Evolutionary conservation across 139 green algal genomes (phyloP), one percentile per base, ranked within the genome.

Genomic region (Trebouxia sp.): DNA sequence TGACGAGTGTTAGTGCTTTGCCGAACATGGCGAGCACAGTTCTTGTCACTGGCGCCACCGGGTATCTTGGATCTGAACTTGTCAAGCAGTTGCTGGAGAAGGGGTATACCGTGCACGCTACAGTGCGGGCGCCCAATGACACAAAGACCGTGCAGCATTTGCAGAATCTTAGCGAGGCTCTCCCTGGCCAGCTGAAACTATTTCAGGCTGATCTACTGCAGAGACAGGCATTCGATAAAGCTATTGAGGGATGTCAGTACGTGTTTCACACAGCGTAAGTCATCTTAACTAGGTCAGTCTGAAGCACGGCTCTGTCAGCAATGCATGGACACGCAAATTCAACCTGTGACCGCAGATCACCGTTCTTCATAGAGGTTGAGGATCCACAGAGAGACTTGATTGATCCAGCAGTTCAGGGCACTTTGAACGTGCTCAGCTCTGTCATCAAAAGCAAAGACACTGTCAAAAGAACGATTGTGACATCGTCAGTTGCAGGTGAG

Each of bases 361-460:
- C 93, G 15, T 95, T 97, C 30, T 78, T 90, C 26, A 87, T 95
- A 17, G 83, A 94, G 50, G 82, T 83, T 5, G 65, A 53, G 0
- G 76, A 93, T 77, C 85, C 86, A 0, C 70, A 91, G 53, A 67
- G 48, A 14, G 76, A 83, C 26, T 28, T 85, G 48, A 65, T 85
- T 24, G 82, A 91, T 26, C 88, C 88, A 0, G 92, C 92, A n/a
- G 83, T 96, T 26, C 39, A 90, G 26, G 92, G 89, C 48, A 93
- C 89, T 15, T 42, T 41, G 0, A 88, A 91, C 39, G 87, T 97
- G 39, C 77, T 96, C 51, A 45, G 43, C 6, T 75, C 84, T 41
- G 47, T 79, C 6, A 47, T 47, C 14, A 79, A 79, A 45, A 14
- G 43, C 35, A 72, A 72, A 37, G 28, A 30, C 1, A n/a, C 28